These are phyloP conservation scores for Crassisporium funariophilum DNA, from an alignment of 768 basidiomycete genomes.

Conservation along the genomic window DNA sequence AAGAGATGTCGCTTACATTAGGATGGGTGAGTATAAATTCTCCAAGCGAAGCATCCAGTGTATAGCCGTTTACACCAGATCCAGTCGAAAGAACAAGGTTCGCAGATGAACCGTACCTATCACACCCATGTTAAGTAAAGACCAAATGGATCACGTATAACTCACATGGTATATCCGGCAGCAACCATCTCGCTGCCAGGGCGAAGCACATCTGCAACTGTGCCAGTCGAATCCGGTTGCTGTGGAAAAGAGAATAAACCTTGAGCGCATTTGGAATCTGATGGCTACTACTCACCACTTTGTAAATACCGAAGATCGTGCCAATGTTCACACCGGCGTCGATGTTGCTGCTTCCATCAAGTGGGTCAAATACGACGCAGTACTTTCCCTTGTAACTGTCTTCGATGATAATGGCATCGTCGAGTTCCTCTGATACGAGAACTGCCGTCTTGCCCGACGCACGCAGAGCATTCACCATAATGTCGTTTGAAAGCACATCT, in stretches of 20 bases:
- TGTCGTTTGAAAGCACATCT: constrained; percentile 96
- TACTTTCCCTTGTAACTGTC: constrained; percentile 81
- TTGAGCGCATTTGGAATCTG: constrained; percentile 1
- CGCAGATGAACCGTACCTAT: constrained; percentile 85
- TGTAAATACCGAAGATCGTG: constrained; percentile 97
- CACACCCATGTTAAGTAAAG: not conserved
- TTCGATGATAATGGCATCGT: constrained; percentile 90
- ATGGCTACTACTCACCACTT: constrained; percentile 59
- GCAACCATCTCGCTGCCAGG: constrained; percentile 98
- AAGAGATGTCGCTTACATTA: constrained; percentile 49
- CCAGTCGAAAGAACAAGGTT: constrained; percentile 96
- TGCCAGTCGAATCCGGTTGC: constrained; percentile 78
- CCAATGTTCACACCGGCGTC: constrained; percentile 98
- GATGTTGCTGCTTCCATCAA: constrained; percentile 96
- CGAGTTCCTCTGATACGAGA: constrained; percentile 94
- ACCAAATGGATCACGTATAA: constrained; percentile 11
- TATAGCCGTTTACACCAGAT: constrained; percentile 96
- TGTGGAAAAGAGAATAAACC: constrained; percentile 30
- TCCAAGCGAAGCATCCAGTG: constrained; percentile 91
- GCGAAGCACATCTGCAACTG: constrained; percentile 83
- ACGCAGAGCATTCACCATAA: constrained; percentile 96
- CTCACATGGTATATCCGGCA: constrained; percentile 95
- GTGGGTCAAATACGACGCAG: constrained; percentile 98
- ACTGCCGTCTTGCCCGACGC: constrained; percentile 98
- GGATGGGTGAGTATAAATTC: constrained; percentile 99